A percentile compares a stretch with the other conserved stretches of the same genome.
Evolutionary conservation across 306 rosid genomes (phyloP).

Genomic region (Dalbergia cochinchinensis): DNA sequence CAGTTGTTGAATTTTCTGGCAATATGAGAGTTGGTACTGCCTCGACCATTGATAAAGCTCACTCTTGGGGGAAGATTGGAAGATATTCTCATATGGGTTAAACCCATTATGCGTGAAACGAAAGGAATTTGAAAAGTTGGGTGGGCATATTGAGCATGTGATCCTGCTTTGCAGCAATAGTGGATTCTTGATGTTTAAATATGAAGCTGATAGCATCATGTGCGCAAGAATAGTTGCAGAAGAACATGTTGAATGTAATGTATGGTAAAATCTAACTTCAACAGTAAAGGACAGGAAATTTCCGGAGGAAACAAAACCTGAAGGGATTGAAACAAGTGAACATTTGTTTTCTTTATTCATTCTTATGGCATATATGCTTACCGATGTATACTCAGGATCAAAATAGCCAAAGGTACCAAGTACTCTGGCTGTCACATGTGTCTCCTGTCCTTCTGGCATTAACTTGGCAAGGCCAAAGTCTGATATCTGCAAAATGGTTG

Average conservation of each 20-base stretch:
- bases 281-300: conserved; percentile 35
- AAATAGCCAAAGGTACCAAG: conserved; percentile 97
- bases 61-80: neutral
- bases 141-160: conserved; percentile 18
- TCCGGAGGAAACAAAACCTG: neutral
- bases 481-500: conserved; percentile 64
- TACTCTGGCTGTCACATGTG: conserved; percentile 80
- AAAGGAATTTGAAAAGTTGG: neutral
- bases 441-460: conserved; percentile 95
- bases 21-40: conserved; percentile 20
- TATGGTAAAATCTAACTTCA: conserved; percentile 7
- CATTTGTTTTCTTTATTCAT: neutral
- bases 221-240: conserved; percentile 33
- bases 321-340: neutral
- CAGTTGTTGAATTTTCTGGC: conserved; percentile 42
- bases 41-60: conserved; percentile 27
- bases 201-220: conserved; percentile 38
- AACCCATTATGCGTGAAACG: conserved; percentile 21
- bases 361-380: conserved; percentile 45
- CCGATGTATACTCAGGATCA: conserved; percentile 96
- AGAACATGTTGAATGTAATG: neutral
- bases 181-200: conserved; percentile 30
- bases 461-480: conserved; percentile 97
- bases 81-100: conserved; percentile 1
- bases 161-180: conserved; percentile 34